These are phyloP conservation scores for Graphilbum ipis-grandicollis DNA, from an alignment of 2,329 filamentous ascomycete genomes.

Conservation along the genomic window DNA sequence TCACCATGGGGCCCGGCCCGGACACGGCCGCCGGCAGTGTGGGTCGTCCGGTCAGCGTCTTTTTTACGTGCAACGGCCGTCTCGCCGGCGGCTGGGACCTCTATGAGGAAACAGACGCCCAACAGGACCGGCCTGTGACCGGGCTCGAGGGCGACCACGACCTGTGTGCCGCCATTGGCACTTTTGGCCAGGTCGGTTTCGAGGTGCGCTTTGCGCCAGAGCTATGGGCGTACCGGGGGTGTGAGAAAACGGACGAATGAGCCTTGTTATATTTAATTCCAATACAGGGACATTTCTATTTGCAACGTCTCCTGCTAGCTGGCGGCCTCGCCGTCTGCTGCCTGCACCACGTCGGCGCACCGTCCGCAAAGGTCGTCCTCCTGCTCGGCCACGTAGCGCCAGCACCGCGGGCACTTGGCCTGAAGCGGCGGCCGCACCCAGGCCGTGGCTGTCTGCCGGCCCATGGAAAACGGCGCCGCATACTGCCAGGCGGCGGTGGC, in stretches of 20 bases:
- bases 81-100: conserved; percentile 49
- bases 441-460: conserved; percentile 19
- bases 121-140: conserved; percentile 40
- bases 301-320: neutral
- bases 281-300: too few relatives aligned
- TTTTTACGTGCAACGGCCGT: conserved; percentile 52
- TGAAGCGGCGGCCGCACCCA: conserved; percentile 30
- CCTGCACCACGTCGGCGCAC: conserved; percentile 48
- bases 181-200: conserved; percentile 50
- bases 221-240: conserved; percentile 35
- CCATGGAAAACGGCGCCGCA: conserved; percentile 23
- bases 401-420: conserved; percentile 74
- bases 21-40: too few relatives aligned
- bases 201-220: conserved; percentile 46
- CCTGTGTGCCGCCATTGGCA: conserved; percentile 51
- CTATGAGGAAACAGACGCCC: conserved; percentile 53
- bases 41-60: conserved; percentile 48
- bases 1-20: conserved; percentile 18
- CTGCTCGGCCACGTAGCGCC: conserved; percentile 61
- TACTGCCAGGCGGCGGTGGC: conserved; percentile 21
- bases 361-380: conserved; percentile 52
- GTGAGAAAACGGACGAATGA: too few relatives aligned
- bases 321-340: too few relatives aligned
- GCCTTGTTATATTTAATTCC: too few relatives aligned
- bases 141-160: conserved; percentile 59